phyloP scores from a whole-genome alignment of 2,329 filamentous ascomycete species.

The Metarhizium album region DNA sequence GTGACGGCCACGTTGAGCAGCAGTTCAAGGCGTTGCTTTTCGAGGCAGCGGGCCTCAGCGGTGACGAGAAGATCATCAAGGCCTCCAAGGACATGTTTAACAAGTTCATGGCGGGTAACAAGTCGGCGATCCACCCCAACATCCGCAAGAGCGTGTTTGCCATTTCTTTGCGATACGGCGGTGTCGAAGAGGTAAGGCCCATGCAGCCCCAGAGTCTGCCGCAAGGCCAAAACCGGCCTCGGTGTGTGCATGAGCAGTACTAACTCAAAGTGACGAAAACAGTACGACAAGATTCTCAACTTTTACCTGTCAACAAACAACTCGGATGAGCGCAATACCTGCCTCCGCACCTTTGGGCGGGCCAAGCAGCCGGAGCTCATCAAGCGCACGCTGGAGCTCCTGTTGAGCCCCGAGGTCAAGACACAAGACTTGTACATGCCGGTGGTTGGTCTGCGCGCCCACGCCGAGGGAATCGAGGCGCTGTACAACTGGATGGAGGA shows the following conservation, averaged over 20 bases:
- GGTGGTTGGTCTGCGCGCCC: conserved; percentile 64
- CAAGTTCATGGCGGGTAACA: conserved; percentile 72
- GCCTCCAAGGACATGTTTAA: conserved; percentile 85
- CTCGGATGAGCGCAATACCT: conserved; percentile 79
- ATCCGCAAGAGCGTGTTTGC: conserved; percentile 78
- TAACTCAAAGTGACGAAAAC: background rate
- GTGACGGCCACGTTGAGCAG: conserved; percentile 80
- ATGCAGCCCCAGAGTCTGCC: no score
- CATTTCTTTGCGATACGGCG: conserved; percentile 74
- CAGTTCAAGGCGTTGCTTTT: conserved; percentile 94
- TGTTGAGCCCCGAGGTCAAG: conserved; percentile 74
- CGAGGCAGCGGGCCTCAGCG: conserved; percentile 67
- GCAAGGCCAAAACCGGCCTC: no score
- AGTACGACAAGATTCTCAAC: conserved; percentile 68
- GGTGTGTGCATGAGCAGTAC: background rate
- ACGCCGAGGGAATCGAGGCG: conserved; percentile 66
- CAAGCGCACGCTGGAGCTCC: conserved; percentile 64
- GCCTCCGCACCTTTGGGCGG: conserved; percentile 71
- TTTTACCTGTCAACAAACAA: conserved; percentile 63
- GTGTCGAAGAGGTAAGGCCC: conserved; percentile 64
- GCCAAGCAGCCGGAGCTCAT: conserved; percentile 71
- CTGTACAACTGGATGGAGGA: conserved; percentile 75
- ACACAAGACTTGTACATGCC: conserved; percentile 92
- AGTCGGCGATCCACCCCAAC: conserved; percentile 79
- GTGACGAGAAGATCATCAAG: conserved; percentile 66